Base-by-base conservation (phyloP, 352 stramenopile genomes). In the Ophiocytium majus region DNA sequence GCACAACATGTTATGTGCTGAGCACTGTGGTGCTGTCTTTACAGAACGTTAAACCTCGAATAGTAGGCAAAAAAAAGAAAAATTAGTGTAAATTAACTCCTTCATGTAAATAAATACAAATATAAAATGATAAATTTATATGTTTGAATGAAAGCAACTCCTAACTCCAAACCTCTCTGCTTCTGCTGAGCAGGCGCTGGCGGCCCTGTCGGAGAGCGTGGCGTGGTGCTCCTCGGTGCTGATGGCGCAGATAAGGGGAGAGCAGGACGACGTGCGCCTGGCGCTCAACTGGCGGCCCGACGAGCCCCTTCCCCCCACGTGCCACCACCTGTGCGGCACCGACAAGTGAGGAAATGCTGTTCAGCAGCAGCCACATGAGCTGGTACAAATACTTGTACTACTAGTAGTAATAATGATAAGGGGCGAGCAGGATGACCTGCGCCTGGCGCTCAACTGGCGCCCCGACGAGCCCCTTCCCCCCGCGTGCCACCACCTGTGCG, bases 201-300 rank as follows among this genome's bases (percentile, higher is more conserved):
- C 63, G 0, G 80, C 84, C 0, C 80, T 88, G 28, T 63, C 83
- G 0, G 82, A 43, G 28, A 80, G 84, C 74, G 74, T 85, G 36
- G 84, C 85, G 28, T 88, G 84, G 84, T 81, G 80, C 23, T 71
- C 80, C 1, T 23, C 32, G 34, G 50, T 88, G 32, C 50, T 50
- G 10, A 43, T 88, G 1, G 71, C 5, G 66, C 66, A 78, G 66
- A 17, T 78, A 78, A 5, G 66, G 5, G 66, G 17, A 14, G 5
- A 78, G 32, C 35, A 43, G 35, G 66, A 78, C 66, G 35, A 78
- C 66, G 35, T 14, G 32, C 66, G 14, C 32, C 5, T 14, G 32
- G 66, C 66, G 66, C 66, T 78, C 5, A 14, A 14, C 5, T 78
- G 32, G 66, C 5, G 35, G 35, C 32, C 32, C 5, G 17, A 5